A percentile compares a stretch with the other conserved stretches of the same genome.
Conservation (phyloP, 2,329 filamentous ascomycete species). For the Zasmidium angulare region DNA sequence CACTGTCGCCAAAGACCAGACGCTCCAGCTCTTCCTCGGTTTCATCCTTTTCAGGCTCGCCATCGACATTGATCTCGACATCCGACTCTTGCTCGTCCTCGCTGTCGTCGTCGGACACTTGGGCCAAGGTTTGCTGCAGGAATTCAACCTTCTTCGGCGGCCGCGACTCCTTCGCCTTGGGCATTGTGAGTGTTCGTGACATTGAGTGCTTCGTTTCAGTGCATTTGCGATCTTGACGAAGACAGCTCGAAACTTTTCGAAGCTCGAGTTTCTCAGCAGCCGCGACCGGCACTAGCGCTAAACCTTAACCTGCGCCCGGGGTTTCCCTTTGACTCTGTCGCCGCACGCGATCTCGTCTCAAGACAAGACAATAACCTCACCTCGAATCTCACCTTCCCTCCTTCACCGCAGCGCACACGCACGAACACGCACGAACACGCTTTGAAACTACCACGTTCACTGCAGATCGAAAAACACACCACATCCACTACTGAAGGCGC, state of each 20-base stretch:
- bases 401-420: neutral
- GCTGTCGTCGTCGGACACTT: constrained; percentile 15
- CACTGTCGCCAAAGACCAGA: constrained; percentile 82
- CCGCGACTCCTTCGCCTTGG: constrained; percentile 18
- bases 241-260: neutral
- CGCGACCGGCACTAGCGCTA: neutral
- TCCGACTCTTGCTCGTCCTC: constrained; percentile 28
- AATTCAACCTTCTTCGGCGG: constrained; percentile 7
- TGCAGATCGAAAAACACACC: neutral
- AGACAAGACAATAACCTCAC: constrained; percentile 1
- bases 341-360: neutral
- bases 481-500: neutral
- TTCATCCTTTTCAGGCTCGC: constrained; percentile 31
- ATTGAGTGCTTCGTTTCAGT: neutral
- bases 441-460: neutral
- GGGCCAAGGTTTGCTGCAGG: constrained; percentile 24
- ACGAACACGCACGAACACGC: neutral
- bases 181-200: constrained; percentile 6
- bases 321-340: neutral
- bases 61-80: constrained; percentile 31
- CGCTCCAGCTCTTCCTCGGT: constrained; percentile 56
- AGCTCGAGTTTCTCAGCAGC: neutral
- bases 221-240: neutral
- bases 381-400: neutral
- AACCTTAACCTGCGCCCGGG: neutral